These are phyloP conservation scores for Pleurotus tuoliensis DNA, from an alignment of 768 basidiomycete genomes.

Conservation along the genomic window DNA sequence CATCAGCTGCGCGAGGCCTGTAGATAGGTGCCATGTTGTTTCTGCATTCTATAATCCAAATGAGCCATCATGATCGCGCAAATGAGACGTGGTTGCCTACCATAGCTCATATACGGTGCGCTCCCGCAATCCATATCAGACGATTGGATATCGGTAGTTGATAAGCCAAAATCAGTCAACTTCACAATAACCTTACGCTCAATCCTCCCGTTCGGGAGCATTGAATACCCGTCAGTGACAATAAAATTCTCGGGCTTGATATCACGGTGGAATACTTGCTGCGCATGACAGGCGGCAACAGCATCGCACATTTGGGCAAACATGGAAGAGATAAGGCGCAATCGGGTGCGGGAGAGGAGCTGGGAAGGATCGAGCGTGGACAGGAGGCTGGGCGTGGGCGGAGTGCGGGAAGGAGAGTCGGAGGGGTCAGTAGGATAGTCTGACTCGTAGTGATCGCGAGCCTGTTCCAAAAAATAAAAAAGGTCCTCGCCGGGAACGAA, in stretches of 20 bases:
- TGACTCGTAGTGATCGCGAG: conserved; percentile 78
- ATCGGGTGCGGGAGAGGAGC: conserved; percentile 80
- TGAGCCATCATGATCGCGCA: conserved; percentile 12
- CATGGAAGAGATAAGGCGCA: conserved; percentile 95
- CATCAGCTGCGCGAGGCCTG: conserved; percentile 91
- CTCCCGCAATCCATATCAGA: conserved; percentile 98
- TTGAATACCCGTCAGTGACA: conserved; percentile 75
- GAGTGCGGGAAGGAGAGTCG: conserved; percentile 58
- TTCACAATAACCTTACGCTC: conserved; percentile 94
- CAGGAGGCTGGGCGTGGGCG: conserved; percentile 91
- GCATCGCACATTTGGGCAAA: conserved; percentile 99
- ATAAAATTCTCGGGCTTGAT: conserved; percentile 99
- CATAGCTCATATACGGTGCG: conserved; percentile 98
- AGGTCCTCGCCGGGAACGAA: conserved; percentile 96
- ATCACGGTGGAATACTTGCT: conserved; percentile 91
- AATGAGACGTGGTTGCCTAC: conserved; percentile 39
- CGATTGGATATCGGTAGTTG: conserved; percentile 83
- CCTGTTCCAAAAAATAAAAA: conserved; percentile 97
- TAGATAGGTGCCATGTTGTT: conserved; percentile 97
- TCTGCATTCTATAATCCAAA: conserved; percentile 72
- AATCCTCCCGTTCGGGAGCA: conserved; percentile 48
- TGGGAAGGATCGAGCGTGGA: conserved; percentile 76
- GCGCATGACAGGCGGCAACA: conserved; percentile 89
- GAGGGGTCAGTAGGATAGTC: conserved; percentile 38
- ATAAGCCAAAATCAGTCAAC: conserved; percentile 94